Evolutionary conservation across 106 monocot species (phyloP), one percentile per base, ranked within the genome.

Genomic region (Dendrobium huoshanense): DNA sequence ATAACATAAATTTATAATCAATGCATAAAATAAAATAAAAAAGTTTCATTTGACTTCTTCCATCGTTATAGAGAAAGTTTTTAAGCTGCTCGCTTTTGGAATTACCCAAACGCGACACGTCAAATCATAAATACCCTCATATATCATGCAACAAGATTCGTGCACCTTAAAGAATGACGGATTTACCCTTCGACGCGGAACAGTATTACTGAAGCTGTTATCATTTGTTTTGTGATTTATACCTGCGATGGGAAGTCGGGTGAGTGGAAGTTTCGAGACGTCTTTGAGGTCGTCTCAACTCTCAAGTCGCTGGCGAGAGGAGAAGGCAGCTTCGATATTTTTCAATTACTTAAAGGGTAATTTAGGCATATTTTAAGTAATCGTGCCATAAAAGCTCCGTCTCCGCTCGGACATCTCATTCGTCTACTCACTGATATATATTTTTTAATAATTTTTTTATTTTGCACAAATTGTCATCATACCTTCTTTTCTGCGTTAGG

Each of bases 381-480:
- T 16, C 1, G 33, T 10, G 33, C 37, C 70, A 33, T 70, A 37
- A 37, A 70, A 33, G 7, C 4, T 17, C 16, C 70, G n/a, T 70
- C 70, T 9, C 70, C 13, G 70, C 70, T 70, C 70, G 70, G 70
- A 37, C 2, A 70, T 33, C 70, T 70, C 70, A 37, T 70, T 70
- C 70, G 70, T 13, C 37, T 70, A 2, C 13, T 37, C 13, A 37
- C 29, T 37, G 15, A 70, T 61, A 22, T 7, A 65, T 22, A 70
- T 70, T 70, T 70, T 68, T 68, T 31, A 7, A 68, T 48, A 48
- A 48, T 65, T 70, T 70, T 70, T 70, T 2, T 11, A 13, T 16
- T 37, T 15, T 70, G 33, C 37, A 70, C 70, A 37, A 70, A 70
- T 33, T 70, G 25, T 67, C 67, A 11, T 27, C 5, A 24, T 19